These are phyloP conservation scores for Spathaspora sp. DNA, from an alignment of 1,139 yeast genomes.

Conservation along the genomic window DNA sequence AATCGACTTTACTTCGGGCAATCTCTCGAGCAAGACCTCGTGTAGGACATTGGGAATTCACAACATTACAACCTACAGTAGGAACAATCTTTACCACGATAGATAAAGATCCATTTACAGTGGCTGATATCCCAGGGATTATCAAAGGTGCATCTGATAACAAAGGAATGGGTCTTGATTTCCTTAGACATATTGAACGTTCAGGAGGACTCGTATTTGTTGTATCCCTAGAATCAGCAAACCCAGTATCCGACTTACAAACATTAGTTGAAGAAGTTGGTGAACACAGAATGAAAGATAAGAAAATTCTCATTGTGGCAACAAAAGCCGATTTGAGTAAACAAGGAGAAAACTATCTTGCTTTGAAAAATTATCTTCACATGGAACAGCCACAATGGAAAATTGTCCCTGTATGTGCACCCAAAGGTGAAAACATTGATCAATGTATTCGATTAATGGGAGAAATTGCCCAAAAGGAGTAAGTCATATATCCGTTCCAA, in stretches of 20 bases:
- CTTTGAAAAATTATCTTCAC: slow-evolving; percentile 44
- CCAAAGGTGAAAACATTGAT: slow-evolving; percentile 68
- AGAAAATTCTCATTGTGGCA: slow-evolving; percentile 73
- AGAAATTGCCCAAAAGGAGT: slow-evolving; percentile 40
- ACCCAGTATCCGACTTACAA: slow-evolving; percentile 66
- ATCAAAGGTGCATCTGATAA: slow-evolving; percentile 83
- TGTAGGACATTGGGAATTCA: slow-evolving; percentile 96
- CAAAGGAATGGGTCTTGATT: slow-evolving; percentile 92
- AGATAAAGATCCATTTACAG: slow-evolving; percentile 77
- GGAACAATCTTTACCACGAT: slow-evolving; percentile 78
- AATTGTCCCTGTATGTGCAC: slow-evolving; percentile 83
- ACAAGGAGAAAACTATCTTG: slow-evolving; percentile 43
- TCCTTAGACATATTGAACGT: slow-evolving; percentile 87
- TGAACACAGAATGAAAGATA: slow-evolving; percentile 51
- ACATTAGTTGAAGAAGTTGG: slow-evolving; percentile 73
- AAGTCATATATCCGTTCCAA: neutral
- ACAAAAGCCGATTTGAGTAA: slow-evolving; percentile 83
- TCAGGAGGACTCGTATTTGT: slow-evolving; percentile 90
- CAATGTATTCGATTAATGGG: slow-evolving; percentile 71
- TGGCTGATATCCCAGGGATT: slow-evolving; percentile 97
- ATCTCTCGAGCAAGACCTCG: slow-evolving; percentile 87
- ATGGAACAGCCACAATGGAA: slow-evolving; percentile 52
- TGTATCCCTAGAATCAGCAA: slow-evolving; percentile 62
- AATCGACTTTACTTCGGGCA: slow-evolving; percentile 84
- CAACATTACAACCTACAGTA: slow-evolving; percentile 87